These are phyloP conservation scores for Podospora pseudopauciseta DNA, from an alignment of 495 filamentous ascomycete genomes.

Conservation along the genomic window DNA sequence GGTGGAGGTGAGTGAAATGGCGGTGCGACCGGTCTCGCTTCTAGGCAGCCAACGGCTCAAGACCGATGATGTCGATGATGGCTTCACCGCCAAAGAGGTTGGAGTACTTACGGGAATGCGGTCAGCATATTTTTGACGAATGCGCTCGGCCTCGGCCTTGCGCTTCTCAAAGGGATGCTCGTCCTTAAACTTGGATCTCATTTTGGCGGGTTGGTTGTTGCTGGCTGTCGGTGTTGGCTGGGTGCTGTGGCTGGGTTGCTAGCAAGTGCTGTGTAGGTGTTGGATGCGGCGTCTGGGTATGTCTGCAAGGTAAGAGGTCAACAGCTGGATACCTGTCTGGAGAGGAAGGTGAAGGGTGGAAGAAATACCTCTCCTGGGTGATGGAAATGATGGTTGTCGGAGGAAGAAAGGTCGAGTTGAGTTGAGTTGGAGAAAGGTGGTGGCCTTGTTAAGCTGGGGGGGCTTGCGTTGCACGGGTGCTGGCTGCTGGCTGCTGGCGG, in stretches of 20 bases:
- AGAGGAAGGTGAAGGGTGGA: conserved; percentile 2
- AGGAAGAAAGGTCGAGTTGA: conserved; percentile 19
- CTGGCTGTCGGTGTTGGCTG: conserved; percentile 7
- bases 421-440: conserved; percentile 9
- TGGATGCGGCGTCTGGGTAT: background rate
- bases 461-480: conserved; percentile 9
- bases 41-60: background rate
- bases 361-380: conserved; percentile 4
- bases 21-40: background rate
- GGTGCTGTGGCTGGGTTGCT: conserved; percentile 4
- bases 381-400: conserved; percentile 7
- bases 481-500: background rate
- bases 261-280: background rate
- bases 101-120: conserved; percentile 86
- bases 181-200: conserved; percentile 99
- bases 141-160: conserved; percentile 98
- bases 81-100: background rate
- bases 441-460: conserved; percentile 28
- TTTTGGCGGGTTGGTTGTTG: conserved; percentile 47
- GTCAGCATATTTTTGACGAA: conserved; percentile 97
- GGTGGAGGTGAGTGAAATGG: background rate
- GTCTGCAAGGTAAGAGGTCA: background rate
- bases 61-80: background rate
- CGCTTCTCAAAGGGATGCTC: conserved; percentile 99
- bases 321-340: too few relatives aligned